phyloP scores from a whole-genome alignment of 768 basidiomycete species.

The Macrolepiota dolichaula region DNA sequence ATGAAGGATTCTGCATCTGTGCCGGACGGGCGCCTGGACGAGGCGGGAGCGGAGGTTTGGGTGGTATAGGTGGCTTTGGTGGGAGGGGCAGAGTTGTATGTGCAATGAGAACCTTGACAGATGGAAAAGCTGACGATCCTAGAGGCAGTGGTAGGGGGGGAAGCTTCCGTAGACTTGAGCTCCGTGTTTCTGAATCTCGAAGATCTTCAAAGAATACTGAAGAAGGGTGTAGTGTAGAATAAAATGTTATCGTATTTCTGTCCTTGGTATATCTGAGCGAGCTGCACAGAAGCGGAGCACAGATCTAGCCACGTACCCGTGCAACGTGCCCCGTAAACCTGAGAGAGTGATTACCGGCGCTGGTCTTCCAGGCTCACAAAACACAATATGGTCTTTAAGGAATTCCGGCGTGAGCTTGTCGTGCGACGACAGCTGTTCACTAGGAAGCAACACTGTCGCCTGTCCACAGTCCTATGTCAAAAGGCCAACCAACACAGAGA shows the following conservation, averaged over 20 bases:
- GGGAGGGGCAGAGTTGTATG: slow-evolving; percentile 44
- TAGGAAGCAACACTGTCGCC: slow-evolving; percentile 80
- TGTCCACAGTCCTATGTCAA: slow-evolving; percentile 25
- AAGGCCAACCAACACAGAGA: neutral
- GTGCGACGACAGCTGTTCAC: slow-evolving; percentile 49
- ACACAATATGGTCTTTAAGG: slow-evolving; percentile 77
- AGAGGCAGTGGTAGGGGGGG: slow-evolving; percentile 50
- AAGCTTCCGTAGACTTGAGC: slow-evolving; percentile 33
- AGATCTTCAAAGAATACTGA: slow-evolving; percentile 39
- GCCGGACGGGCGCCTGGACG: neutral
- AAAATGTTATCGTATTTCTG: slow-evolving; percentile 40
- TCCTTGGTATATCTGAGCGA: slow-evolving; percentile 10
- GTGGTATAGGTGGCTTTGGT: slow-evolving; percentile 36
- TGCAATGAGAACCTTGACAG: slow-evolving; percentile 40
- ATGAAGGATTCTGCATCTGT: neutral
- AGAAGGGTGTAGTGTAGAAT: slow-evolving; percentile 39
- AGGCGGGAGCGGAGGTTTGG: slow-evolving; percentile 24
- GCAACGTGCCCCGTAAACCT: slow-evolving; percentile 72
- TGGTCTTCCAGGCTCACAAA: slow-evolving; percentile 49
- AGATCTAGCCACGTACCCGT: slow-evolving; percentile 41
- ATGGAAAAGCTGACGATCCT: slow-evolving; percentile 42
- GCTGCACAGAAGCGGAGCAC: neutral
- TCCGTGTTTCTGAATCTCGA: slow-evolving; percentile 29
- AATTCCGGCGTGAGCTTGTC: slow-evolving; percentile 69
- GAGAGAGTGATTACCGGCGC: slow-evolving; percentile 73